Evolutionary conservation across 768 basidiomycete genomes (phyloP).

Genomic region (Sarcomyxa edulis): DNA sequence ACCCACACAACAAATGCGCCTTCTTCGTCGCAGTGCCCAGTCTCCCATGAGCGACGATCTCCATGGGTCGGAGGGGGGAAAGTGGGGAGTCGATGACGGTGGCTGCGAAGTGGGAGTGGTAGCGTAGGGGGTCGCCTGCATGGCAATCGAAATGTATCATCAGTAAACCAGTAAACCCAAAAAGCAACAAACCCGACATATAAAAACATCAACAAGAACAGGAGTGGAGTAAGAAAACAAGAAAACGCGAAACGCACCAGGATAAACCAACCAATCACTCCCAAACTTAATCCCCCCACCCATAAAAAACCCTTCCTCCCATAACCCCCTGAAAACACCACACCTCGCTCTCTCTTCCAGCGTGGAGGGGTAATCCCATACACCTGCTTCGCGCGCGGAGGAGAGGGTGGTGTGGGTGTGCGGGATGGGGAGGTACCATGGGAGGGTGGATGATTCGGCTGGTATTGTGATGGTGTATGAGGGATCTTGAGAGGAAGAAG

Average conservation of each 20-base stretch:
- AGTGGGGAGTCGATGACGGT: conserved; percentile 67
- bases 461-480: conserved; percentile 61
- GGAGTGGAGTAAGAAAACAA: neutral
- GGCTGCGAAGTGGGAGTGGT: conserved; percentile 94
- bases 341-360: conserved; percentile 69
- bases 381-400: conserved; percentile 56
- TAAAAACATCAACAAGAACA: neutral
- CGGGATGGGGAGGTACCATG: conserved; percentile 59
- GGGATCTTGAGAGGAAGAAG: neutral
- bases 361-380: conserved; percentile 75
- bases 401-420: conserved; percentile 50
- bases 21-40: conserved; percentile 98
- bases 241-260: conserved; percentile 52
- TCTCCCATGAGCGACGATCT: conserved; percentile 92
- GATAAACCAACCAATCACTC: conserved; percentile 94
- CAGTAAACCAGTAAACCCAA: too few species aligned
- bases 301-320: conserved; percentile 83
- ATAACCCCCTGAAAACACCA: conserved; percentile 73
- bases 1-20: conserved; percentile 85
- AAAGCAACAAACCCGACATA: too few species aligned
- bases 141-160: conserved; percentile 4
- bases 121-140: conserved; percentile 87
- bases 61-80: conserved; percentile 73
- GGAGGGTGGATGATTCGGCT: conserved; percentile 51
- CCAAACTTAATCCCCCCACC: conserved; percentile 93